Base-by-base conservation (phyloP, 306 rosid genomes). In the Hippophae rhamnoides region DNA sequence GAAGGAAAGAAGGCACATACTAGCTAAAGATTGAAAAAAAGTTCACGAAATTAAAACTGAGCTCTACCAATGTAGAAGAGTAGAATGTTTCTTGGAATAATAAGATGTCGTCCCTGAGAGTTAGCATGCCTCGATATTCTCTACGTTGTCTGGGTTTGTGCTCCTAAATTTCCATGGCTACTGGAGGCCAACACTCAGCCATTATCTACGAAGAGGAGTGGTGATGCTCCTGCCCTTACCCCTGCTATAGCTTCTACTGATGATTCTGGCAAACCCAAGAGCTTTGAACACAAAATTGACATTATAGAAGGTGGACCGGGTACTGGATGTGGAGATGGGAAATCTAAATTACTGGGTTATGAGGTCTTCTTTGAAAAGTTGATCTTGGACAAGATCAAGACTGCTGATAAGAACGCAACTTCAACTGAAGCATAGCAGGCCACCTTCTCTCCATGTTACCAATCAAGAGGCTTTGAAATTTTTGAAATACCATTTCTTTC, bases 141-240 rank as follows among this genome's bases (percentile, higher is more conserved):
- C 75, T 83, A 41, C 73, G 95, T 66, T 93, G 93, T 8, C 75
- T 92, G 71, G 99, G 99, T 25, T 73, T 92, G 77, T 92, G 99
- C 68, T 80, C 99, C 53, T 95, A 88, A 71, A 85, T 92, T 31
- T 79, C 88, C 8, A 88, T 96, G 6, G 96, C 88, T 2, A 85
- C 99, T 1, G 99, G 88, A 40, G 84, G 84, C 40, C 96, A 92
- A 64, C 98, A 92, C 46, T 92, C 99, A 47, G 95, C 96, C n/a
- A 54, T 82, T 1, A 95, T 92, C 81, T 67, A 59, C 61, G 41
- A 71, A 83, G 76, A 70, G 79, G 59, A 63, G 76, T 44, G 70
- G 77, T 47, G 84, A 64, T 68, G 66, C 41, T 13, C 59, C 57
- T 60, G 66, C 66, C 8, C 57, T 74, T 53, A 57, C 74, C 47